Evolutionary conservation across 169 alveolate species (phyloP).

Genomic region (Cryptosporidium viatorum): DNA sequence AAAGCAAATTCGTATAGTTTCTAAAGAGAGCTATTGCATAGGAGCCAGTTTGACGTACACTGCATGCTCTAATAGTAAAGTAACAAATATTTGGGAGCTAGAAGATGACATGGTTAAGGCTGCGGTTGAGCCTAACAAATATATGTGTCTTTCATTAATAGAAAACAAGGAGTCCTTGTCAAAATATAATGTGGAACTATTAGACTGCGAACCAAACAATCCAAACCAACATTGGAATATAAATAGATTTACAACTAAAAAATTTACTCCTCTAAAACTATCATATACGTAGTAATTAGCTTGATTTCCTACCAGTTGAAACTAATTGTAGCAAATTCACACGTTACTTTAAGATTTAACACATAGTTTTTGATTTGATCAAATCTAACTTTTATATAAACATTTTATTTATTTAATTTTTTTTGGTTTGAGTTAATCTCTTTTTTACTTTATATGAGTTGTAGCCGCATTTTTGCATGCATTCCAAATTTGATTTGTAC

Average conservation of each 20-base stretch:
- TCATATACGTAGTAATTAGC: not conserved
- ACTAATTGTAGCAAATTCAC: not conserved
- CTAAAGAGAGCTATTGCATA: constrained; percentile 48
- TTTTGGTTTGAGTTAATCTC: not conserved
- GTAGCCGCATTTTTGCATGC: not conserved
- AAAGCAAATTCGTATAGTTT: constrained; percentile 25
- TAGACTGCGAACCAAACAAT: constrained; percentile 8
- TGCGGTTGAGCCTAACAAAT: not conserved
- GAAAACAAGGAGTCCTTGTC: not conserved
- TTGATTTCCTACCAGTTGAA: not conserved
- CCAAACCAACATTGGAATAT: constrained; percentile 41
- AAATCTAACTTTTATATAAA: not conserved
- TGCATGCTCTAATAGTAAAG: constrained; percentile 24
- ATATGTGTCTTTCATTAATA: constrained; percentile 35
- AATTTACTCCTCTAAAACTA: not conserved
- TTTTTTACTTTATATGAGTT: not conserved
- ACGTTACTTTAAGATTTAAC: too few relatives aligned
- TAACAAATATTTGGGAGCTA: constrained; percentile 29
- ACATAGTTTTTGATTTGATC: not conserved
- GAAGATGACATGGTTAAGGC: constrained; percentile 37
- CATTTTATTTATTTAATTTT: not conserved
- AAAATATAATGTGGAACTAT: constrained; percentile 18
- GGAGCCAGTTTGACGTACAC: not conserved
- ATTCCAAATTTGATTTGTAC: not conserved
- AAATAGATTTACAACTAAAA: not conserved